These are phyloP conservation scores for Trametes punicea DNA, from an alignment of 768 basidiomycete species.

Conservation along the genomic window DNA sequence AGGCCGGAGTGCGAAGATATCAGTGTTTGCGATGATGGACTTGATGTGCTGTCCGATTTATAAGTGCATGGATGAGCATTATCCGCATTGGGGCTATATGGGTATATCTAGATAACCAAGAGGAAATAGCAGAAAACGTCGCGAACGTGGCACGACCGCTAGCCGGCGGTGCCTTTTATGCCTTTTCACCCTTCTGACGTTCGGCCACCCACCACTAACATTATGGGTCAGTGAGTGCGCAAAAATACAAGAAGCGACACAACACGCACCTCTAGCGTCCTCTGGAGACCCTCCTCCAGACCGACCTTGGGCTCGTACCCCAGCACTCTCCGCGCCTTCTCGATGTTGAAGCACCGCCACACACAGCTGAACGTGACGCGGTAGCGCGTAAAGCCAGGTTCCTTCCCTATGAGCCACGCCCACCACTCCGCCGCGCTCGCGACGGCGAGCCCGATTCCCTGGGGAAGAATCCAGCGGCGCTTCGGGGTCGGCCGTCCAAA, in stretches of 20 bases:
- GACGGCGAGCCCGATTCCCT: constrained; percentile 61
- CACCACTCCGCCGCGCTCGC: constrained; percentile 74
- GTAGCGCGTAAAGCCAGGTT: constrained; percentile 82
- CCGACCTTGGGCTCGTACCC: constrained; percentile 93
- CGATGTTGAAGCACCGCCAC: constrained; percentile 88
- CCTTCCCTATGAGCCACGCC: constrained; percentile 69
- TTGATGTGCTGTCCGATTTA: too few species aligned
- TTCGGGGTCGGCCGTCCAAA: constrained; percentile 53
- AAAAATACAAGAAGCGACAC: neutral
- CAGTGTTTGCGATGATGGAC: too few species aligned
- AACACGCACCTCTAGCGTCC: constrained; percentile 65
- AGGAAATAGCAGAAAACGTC: neutral
- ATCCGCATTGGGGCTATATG: constrained; percentile 1
- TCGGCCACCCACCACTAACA: constrained; percentile 22
- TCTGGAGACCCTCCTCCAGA: constrained; percentile 81
- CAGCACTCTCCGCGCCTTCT: constrained; percentile 85
- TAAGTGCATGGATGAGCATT: neutral
- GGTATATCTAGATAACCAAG: constrained; percentile 17
- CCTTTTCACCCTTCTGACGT: constrained; percentile 11
- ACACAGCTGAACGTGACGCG: constrained; percentile 79
- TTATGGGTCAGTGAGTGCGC: neutral
- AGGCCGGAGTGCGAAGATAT: too few species aligned
- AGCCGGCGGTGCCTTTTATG: constrained; percentile 7
- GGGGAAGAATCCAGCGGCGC: constrained; percentile 49
- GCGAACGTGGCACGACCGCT: constrained; percentile 1